Base-by-base conservation (phyloP, 129 eudicot genomes). In the Cynara cardunculus region DNA sequence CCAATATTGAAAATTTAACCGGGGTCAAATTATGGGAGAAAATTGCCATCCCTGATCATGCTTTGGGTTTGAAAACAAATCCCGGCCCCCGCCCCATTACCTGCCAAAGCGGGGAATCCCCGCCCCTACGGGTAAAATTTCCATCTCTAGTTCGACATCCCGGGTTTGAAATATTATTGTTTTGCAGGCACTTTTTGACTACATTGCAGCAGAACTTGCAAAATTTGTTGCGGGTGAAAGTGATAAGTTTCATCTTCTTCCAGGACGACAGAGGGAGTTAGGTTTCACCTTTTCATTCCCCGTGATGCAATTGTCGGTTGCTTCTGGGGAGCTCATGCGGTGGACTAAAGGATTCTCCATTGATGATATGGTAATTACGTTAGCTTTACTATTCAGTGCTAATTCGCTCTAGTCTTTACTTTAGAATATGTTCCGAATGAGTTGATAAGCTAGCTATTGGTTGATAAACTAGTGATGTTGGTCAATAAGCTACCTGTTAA, bases 251-350 rank as follows among this genome's bases (percentile, higher is more conserved):
- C 80, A 86, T 78, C 92, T 88, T 74, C 84, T 85, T 53, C 41
- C 84, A 19, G 93, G 90, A 7, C 84, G 87, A 65, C 90, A 89
- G 81, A 90, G 99, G 90, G 99, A 95, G 83, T 76, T 95, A 16
- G 99, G 99, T 28, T 95, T 95, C 88, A 95, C 97, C 69, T 95
- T 95, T 87, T 95, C 97, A 9, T 95, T 95, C 78, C 97, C 99
- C 1, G 99, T 95, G 81, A 85, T 92, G 97, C 99, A 92, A 80
- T 85, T 87, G 70, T 95, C 99, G 19, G 92, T 92, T 19, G 84
- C 79, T 83, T 87, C 94, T 9, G 99, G 99, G 72, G 85, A 90
- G 27, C 90, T 95, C 25, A 89, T 92, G 79, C 84, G 92, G 69
- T 95, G 99, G 99, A 89, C 97, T 14, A 95, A 95, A 80, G 99